Evolutionary conservation across 176 grass and related monocot genomes (phyloP).

Genomic region (Rhynchospora pubera): DNA sequence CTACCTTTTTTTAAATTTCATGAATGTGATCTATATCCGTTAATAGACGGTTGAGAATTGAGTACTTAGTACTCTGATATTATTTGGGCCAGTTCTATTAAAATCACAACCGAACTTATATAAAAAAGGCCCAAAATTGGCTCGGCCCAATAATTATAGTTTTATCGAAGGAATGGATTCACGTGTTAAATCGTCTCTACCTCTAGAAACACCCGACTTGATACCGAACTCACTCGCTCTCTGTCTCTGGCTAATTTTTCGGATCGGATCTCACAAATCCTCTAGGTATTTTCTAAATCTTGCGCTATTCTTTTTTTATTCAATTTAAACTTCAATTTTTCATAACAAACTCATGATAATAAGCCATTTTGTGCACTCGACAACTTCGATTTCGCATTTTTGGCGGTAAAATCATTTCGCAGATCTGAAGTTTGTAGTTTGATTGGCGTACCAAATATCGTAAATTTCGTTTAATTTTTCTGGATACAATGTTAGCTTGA

Average conservation of each 20-base stretch:
- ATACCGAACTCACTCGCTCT: neutral
- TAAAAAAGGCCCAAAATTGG: neutral
- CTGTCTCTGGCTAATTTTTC: neutral
- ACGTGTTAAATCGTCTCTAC: neutral
- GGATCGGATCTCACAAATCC: conserved; percentile 12
- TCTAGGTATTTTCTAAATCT: conserved; percentile 10
- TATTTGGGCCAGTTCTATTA: too few relatives aligned
- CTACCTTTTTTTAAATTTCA: too few relatives aligned
- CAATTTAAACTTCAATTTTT: neutral
- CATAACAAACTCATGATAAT: too few relatives aligned
- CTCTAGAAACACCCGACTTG: neutral
- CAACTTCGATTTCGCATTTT: neutral
- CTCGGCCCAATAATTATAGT: neutral
- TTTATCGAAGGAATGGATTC: neutral
- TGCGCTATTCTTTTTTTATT: neutral
- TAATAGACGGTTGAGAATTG: too few relatives aligned
- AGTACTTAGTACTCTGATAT: too few relatives aligned
- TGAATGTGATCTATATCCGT: too few relatives aligned
- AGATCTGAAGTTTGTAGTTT: conserved; percentile 12
- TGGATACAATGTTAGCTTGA: neutral
- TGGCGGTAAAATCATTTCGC: conserved; percentile 11
- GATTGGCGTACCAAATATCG: neutral
- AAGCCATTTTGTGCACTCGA: neutral
- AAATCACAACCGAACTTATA: neutral
- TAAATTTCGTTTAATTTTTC: neutral